Evolutionary conservation across 2,329 filamentous ascomycete genomes (phyloP), one percentile per base, ranked within the genome.

Genomic region (Alternaria metachromatica): DNA sequence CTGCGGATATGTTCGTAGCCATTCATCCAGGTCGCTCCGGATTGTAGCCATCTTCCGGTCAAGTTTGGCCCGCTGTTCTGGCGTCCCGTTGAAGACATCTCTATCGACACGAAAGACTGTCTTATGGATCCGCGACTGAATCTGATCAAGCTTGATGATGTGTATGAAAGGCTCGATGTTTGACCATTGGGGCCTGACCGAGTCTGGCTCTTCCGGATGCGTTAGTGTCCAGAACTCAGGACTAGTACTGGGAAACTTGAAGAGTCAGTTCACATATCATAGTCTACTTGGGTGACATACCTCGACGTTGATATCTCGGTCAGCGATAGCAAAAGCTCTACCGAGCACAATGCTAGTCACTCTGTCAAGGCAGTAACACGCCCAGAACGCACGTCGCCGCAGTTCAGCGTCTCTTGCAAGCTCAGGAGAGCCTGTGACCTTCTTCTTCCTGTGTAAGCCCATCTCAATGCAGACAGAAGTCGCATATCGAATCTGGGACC

Each of bases 301-400:
- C 69, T 75, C 72, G 15, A 74, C 72, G 12, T 74, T 74, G 15
- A 75, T 75, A 25, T 75, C 72, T 7, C 71, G 65, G 33, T 75
- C 72, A 25, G 72, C 67, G 20, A 75, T 75, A 10, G 72, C 72
- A 50, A 75, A 74, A 13, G 72, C 65, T 44, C 72, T 50, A 2
- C 72, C 72, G 25, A 75, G 66, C 5, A 75, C 68, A 13, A 72
- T 69, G 33, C 72, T 74, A 13, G 72, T 74, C 46, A 72, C 54
- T 23, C 72, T 64, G 50, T 75, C 72, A 6, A 75, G 59, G 49
- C 70, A 74, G 33, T 75, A 75, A 37, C 72, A 75, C 10, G 70
- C 69, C 72, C 72, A 75, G 25, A 75, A 75, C 0, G 68, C 66
- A 11, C 72, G 70, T 23, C 70, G 63, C 21, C 72, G 66, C 8